These are phyloP conservation scores for Chenopodium berlandieri DNA, from an alignment of 148 eudicot species.

Conservation along the genomic window DNA sequence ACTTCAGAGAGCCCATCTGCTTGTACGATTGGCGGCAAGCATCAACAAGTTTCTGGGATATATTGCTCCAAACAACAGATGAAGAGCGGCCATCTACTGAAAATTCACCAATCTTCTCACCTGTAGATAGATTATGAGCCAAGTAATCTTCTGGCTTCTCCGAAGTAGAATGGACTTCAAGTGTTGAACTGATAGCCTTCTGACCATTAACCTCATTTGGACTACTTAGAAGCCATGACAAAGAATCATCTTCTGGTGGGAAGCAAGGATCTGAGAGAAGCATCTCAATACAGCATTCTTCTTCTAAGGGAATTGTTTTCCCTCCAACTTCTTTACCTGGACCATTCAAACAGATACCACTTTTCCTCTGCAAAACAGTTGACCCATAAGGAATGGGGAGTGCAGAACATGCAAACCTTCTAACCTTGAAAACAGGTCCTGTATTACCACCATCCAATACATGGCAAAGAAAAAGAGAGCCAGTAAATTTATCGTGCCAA, in stretches of 20 bases:
- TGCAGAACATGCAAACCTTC: constrained; percentile 52
- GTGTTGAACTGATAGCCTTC: constrained; percentile 15
- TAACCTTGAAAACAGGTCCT: constrained; percentile 56
- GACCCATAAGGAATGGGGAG: constrained; percentile 56
- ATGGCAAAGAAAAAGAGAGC: constrained; percentile 63
- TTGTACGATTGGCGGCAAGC: constrained; percentile 42
- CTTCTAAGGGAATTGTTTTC: constrained; percentile 30
- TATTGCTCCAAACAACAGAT: constrained; percentile 50
- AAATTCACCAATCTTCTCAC: constrained; percentile 58
- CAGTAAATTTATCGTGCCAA: constrained; percentile 76
- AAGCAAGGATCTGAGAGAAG: constrained; percentile 48
- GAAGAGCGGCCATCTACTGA: constrained; percentile 51
- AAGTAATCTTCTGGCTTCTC: constrained; percentile 17
- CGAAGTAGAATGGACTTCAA: constrained; percentile 18
- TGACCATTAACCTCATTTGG: constrained; percentile 29
- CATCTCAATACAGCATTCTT: constrained; percentile 45
- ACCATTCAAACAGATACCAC: constrained; percentile 20
- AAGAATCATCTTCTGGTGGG: constrained; percentile 43
- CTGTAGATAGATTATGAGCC: constrained; percentile 21
- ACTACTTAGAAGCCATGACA: constrained; percentile 44
- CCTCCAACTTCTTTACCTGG: constrained; percentile 29
- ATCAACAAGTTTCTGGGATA: constrained; percentile 47
- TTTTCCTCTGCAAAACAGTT: constrained; percentile 39
- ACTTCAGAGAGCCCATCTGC: constrained; percentile 39
- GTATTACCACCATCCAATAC: constrained; percentile 63